These are phyloP conservation scores for Ampelomyces quisqualis DNA, from an alignment of 2,329 filamentous ascomycete species.

Conservation along the genomic window DNA sequence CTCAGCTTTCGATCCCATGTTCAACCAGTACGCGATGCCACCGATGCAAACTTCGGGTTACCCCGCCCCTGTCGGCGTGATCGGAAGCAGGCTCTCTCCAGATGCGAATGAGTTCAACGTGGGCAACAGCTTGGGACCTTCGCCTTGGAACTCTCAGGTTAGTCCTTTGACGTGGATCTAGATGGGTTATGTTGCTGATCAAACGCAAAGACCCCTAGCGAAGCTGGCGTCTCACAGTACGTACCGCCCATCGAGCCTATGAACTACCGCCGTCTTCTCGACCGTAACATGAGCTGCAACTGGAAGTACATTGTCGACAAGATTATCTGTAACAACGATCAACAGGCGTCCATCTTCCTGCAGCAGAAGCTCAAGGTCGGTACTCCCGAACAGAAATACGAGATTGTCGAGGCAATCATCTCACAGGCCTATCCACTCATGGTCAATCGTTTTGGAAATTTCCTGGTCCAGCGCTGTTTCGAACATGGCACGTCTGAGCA, in stretches of 20 bases:
- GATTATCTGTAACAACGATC: constrained; percentile 98
- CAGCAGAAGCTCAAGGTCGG: constrained; percentile 99
- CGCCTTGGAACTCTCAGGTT: constrained; percentile 46
- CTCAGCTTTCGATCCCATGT: constrained; percentile 41
- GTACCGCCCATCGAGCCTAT: constrained; percentile 85
- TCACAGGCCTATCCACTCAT: constrained; percentile 92
- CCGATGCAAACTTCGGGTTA: constrained; percentile 33
- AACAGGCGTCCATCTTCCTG: constrained; percentile 97
- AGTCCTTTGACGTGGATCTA: constrained; percentile 7
- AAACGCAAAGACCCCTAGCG: constrained; percentile 34
- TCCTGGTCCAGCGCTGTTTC: constrained; percentile 96
- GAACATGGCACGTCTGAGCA: constrained; percentile 96
- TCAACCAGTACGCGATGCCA: constrained; percentile 36
- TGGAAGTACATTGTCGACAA: constrained; percentile 99
- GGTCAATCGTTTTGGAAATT: constrained; percentile 98
- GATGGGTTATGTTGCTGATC: too few relatives aligned
- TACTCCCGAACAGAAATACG: constrained; percentile 91
- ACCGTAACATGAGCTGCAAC: constrained; percentile 95
- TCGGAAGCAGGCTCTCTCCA: constrained; percentile 47
- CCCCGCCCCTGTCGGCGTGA: constrained; percentile 41
- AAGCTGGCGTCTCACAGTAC: constrained; percentile 59
- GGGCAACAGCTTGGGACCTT: constrained; percentile 29
- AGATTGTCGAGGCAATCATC: constrained; percentile 95
- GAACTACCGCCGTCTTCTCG: constrained; percentile 92
- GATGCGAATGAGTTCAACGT: constrained; percentile 50